Conservation (phyloP, 768 basidiomycete species). For the Boletellus sp. region DNA sequence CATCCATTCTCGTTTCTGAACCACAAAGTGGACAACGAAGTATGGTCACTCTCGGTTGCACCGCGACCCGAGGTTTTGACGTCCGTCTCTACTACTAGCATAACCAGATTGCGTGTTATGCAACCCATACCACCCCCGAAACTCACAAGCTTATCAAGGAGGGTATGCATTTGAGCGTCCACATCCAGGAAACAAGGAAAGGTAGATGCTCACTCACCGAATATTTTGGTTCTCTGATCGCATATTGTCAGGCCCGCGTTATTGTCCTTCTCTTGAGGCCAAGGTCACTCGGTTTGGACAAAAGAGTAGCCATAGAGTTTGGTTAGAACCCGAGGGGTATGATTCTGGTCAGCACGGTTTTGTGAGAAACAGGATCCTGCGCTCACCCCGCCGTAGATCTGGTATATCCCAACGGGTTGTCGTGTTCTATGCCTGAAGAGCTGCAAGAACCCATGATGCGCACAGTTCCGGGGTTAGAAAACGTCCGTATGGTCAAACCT, state of each 20-base stretch:
- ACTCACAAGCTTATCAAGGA: slow-evolving; percentile 77
- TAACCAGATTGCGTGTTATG: slow-evolving; percentile 70
- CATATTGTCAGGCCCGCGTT: slow-evolving; percentile 64
- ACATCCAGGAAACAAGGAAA: slow-evolving; percentile 87
- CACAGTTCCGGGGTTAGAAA: slow-evolving; percentile 80
- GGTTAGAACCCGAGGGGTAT: slow-evolving; percentile 92
- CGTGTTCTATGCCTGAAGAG: slow-evolving; percentile 84
- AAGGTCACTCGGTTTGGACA: slow-evolving; percentile 79
- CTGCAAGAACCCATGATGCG: slow-evolving; percentile 80
- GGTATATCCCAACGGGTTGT: slow-evolving; percentile 88
- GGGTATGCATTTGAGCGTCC: slow-evolving; percentile 74
- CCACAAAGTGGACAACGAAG: slow-evolving; percentile 65
- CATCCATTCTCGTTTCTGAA: slow-evolving; percentile 76
- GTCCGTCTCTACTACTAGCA: slow-evolving; percentile 38
- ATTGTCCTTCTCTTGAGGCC: slow-evolving; percentile 87
- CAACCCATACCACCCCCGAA: slow-evolving; percentile 64
- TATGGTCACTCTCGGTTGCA: slow-evolving; percentile 27
- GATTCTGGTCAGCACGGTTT: slow-evolving; percentile 61
- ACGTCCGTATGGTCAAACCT: slow-evolving; percentile 76
- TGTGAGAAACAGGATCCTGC: not conserved
- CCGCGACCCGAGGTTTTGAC: not conserved
- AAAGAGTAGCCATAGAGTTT: slow-evolving; percentile 68
- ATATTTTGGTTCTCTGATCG: not conserved
- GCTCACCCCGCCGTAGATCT: slow-evolving; percentile 47
- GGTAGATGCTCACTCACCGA: slow-evolving; percentile 38